These are phyloP conservation scores for Talaromyces funiculosus DNA, from an alignment of 2,329 filamentous ascomycete genomes.

Conservation along the genomic window DNA sequence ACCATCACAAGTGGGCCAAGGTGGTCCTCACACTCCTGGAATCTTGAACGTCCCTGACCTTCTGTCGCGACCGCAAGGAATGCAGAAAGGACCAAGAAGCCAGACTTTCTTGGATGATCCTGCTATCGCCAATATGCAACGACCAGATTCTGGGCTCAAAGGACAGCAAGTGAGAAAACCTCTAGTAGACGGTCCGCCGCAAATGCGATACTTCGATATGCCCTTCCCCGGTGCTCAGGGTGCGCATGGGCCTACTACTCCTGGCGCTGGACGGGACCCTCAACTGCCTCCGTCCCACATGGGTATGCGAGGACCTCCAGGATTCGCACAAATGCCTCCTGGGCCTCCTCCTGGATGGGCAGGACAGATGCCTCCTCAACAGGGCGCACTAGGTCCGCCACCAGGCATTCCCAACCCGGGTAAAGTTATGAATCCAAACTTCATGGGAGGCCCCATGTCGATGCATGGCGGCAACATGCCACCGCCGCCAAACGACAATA, in stretches of 20 bases:
- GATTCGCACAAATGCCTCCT: conserved; percentile 37
- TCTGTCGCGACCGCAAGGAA: conserved; percentile 29
- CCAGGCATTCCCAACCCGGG: conserved; percentile 35
- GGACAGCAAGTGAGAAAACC: conserved; percentile 33
- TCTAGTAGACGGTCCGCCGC: conserved; percentile 30
- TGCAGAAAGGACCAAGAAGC: conserved; percentile 30
- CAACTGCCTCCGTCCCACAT: conserved; percentile 22
- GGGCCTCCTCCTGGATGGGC: conserved; percentile 32
- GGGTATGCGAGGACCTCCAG: conserved; percentile 41
- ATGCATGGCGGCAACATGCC: conserved; percentile 27
- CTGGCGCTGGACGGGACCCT: neutral
- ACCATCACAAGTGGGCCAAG: conserved; percentile 12
- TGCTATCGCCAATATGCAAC: conserved; percentile 38
- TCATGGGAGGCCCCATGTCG: conserved; percentile 31
- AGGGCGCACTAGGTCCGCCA: conserved; percentile 32
- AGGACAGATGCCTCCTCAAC: conserved; percentile 31
- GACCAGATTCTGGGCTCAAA: conserved; percentile 28
- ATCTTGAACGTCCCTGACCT: conserved; percentile 33
- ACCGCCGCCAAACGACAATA: conserved; percentile 29
- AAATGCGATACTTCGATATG: conserved; percentile 37
- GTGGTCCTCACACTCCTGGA: conserved; percentile 26
- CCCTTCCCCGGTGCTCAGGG: conserved; percentile 16
- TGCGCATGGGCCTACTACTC: conserved; percentile 17
- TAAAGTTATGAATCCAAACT: conserved; percentile 34
- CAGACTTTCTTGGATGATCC: conserved; percentile 40